A percentile compares a stretch with the other conserved stretches of the same genome.
phyloP scores from a whole-genome alignment of 148 eudicot genomes.

The Gaultheria prostrata region DNA sequence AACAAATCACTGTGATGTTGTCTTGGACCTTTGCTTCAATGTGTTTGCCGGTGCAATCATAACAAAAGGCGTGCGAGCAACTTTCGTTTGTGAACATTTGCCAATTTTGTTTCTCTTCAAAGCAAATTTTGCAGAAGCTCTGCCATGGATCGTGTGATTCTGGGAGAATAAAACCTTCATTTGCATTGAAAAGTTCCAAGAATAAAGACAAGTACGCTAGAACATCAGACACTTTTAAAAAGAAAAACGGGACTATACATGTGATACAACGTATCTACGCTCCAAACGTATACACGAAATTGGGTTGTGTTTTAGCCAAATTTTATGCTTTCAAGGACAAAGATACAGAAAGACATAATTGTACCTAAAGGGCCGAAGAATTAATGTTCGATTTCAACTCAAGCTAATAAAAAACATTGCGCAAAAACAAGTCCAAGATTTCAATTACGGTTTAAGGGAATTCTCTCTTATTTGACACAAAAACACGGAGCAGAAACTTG shows the following conservation, averaged over 20 bases:
- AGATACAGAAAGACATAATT: not conserved
- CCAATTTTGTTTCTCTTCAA: slow-evolving; percentile 27
- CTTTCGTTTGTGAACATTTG: slow-evolving; percentile 28
- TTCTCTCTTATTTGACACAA: too few species aligned
- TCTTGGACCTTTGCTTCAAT: slow-evolving; percentile 28
- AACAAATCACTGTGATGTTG: slow-evolving; percentile 11
- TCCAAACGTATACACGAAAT: not conserved
- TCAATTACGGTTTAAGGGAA: too few species aligned
- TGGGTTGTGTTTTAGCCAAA: not conserved
- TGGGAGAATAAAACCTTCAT: not conserved
- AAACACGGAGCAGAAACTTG: too few species aligned
- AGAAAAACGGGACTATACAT: not conserved
- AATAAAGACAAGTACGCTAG: not conserved
- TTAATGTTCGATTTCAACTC: too few species aligned
- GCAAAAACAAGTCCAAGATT: too few species aligned
- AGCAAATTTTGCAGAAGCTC: slow-evolving; percentile 34
- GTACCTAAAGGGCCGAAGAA: too few species aligned
- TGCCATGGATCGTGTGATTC: not conserved
- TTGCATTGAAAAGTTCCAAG: not conserved
- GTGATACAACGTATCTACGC: not conserved
- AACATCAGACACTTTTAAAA: not conserved
- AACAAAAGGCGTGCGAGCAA: slow-evolving; percentile 40
- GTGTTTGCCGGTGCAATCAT: slow-evolving; percentile 33
- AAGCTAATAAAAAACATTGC: too few species aligned
- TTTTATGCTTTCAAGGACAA: not conserved